Conservation (phyloP, 148 eudicot species). For the Diospyros kaki region DNA sequence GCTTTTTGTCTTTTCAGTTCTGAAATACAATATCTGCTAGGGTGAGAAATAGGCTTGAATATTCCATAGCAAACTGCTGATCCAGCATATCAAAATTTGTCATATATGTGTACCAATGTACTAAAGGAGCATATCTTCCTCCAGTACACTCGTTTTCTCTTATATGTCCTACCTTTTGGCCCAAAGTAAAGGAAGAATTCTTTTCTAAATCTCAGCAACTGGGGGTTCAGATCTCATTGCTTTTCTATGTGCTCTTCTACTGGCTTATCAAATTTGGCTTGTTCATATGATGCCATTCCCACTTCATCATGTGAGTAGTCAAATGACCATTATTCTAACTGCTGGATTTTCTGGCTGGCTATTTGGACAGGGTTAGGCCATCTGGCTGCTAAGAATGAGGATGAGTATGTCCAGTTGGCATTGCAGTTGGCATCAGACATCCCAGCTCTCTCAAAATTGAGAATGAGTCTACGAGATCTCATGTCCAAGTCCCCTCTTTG, state of each 20-base stretch:
- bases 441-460: slow-evolving; percentile 61
- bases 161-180: no score
- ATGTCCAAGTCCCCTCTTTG: slow-evolving; percentile 92
- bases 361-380: slow-evolving; percentile 52
- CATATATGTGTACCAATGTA: no score
- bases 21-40: no score
- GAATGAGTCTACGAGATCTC: slow-evolving; percentile 71
- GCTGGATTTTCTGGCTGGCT: not conserved
- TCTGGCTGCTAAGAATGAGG: slow-evolving; percentile 86
- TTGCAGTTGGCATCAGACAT: slow-evolving; percentile 71
- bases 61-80: no score
- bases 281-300: not conserved
- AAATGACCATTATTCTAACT: not conserved
- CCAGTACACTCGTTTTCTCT: no score
- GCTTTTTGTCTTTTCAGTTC: no score
- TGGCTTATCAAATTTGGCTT: not conserved
- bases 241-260: not conserved
- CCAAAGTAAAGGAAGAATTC: no score
- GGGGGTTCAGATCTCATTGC: not conserved
- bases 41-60: no score
- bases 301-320: not conserved
- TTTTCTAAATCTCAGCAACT: not conserved
- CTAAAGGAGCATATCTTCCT: no score
- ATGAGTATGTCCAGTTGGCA: slow-evolving; percentile 76
- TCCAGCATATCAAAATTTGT: no score